phyloP scores from a whole-genome alignment of 768 basidiomycete genomes.

The Suillus lakei region DNA sequence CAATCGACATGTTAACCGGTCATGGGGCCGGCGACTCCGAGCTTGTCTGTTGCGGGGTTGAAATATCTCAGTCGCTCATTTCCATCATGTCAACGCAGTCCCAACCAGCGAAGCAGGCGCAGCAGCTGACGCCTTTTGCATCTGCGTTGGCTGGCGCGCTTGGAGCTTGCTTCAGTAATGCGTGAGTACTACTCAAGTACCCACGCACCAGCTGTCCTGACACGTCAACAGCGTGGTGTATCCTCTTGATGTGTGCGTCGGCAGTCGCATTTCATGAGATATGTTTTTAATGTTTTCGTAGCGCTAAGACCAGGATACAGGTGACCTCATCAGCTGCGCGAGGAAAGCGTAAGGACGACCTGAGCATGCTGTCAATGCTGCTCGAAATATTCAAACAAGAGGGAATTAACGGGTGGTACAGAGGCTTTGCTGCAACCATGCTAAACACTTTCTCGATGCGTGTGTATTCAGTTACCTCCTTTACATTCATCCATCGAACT shows the following conservation, averaged over 20 bases:
- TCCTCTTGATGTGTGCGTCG: conserved; percentile 88
- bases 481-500: background rate
- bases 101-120: conserved; percentile 58
- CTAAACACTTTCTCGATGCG: conserved; percentile 98
- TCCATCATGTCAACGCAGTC: conserved; percentile 43
- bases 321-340: conserved; percentile 64
- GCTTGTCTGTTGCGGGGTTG: background rate
- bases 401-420: conserved; percentile 83
- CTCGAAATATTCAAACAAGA: conserved; percentile 77
- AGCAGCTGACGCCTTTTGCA: conserved; percentile 82
- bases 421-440: conserved; percentile 96
- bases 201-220: conserved; percentile 16
- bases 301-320: conserved; percentile 95
- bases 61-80: background rate
- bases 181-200: conserved; percentile 56
- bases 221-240: conserved; percentile 74
- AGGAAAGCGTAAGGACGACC: conserved; percentile 52
- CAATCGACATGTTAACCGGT: background rate
- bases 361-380: conserved; percentile 68
- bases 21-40: conserved; percentile 1
- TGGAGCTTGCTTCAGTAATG: conserved; percentile 91
- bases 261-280: background rate
- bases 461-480: conserved; percentile 45
- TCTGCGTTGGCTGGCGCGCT: conserved; percentile 92
- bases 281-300: conserved; percentile 35